These are phyloP conservation scores for Flaveria brownii DNA, from an alignment of 129 eudicot species.

Conservation along the genomic window DNA sequence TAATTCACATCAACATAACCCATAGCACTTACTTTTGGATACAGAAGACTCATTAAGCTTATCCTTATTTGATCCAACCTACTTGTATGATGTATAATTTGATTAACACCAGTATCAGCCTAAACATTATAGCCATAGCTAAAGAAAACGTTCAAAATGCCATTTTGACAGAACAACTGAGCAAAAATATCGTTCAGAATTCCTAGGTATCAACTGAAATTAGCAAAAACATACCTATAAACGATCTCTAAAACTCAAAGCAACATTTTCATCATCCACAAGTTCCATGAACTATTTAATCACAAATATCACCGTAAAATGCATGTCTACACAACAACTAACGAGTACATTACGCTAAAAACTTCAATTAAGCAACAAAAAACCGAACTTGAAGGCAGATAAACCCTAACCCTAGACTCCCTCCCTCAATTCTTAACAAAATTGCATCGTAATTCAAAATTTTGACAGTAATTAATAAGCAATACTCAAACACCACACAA, in stretches of 20 bases:
- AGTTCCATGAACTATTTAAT: neutral
- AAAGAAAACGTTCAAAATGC: neutral
- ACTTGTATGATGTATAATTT: neutral
- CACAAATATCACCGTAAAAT: neutral
- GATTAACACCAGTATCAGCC: neutral
- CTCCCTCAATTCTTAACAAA: neutral
- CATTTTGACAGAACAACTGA: neutral
- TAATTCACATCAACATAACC: neutral
- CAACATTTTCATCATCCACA: neutral
- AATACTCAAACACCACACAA: neutral
- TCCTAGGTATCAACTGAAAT: constrained; percentile 7
- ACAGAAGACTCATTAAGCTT: neutral
- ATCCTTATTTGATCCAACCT: constrained; percentile 5
- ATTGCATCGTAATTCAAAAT: neutral
- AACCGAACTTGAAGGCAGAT: too few relatives aligned
- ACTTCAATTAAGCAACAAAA: neutral
- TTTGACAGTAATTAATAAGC: neutral
- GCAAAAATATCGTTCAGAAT: neutral
- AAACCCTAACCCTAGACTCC: neutral
- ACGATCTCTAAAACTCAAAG: constrained; percentile 5
- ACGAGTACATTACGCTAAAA: neutral
- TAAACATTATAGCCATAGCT: neutral
- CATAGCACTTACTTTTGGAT: neutral
- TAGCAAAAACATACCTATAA: constrained; percentile 9
- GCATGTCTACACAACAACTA: constrained; percentile 12